Conservation (phyloP, 2,329 filamentous ascomycete species). For the Didymella sp. region DNA sequence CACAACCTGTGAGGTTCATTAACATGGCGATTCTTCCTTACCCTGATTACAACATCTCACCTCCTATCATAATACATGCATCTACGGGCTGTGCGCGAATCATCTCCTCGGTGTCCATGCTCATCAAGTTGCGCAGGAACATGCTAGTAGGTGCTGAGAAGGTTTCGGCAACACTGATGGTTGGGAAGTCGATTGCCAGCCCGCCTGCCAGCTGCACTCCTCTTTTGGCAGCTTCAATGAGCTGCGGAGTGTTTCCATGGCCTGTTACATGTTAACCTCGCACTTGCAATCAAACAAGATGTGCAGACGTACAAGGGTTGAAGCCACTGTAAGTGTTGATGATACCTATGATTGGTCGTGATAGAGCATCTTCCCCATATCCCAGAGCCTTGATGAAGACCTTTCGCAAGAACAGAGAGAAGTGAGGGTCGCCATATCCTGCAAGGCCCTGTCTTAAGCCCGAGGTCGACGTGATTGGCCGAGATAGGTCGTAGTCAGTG, state of each 20-base stretch:
- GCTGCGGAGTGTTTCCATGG: constrained; percentile 73
- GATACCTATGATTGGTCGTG: constrained; percentile 74
- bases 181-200: constrained; percentile 74
- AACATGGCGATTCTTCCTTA: not conserved
- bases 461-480: constrained; percentile 55
- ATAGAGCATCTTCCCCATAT: constrained; percentile 74
- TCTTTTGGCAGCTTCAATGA: constrained; percentile 73
- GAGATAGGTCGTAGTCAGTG: constrained; percentile 65
- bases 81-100: constrained; percentile 74
- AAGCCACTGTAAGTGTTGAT: constrained; percentile 76
- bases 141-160: constrained; percentile 77
- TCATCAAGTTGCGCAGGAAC: constrained; percentile 77
- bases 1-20: constrained; percentile 63
- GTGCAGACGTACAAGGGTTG: constrained; percentile 67
- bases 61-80: constrained; percentile 71
- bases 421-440: constrained; percentile 76
- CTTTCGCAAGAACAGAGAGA: constrained; percentile 76
- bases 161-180: constrained; percentile 73
- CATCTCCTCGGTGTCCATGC: constrained; percentile 83
- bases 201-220: constrained; percentile 72
- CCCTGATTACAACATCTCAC: constrained; percentile 42
- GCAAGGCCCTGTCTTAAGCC: constrained; percentile 71
- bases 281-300: too few species aligned
- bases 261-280: too few species aligned
- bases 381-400: constrained; percentile 80